These are phyloP conservation scores for Trypanosoma avium DNA, from an alignment of 208 protist species.

Conservation along the genomic window DNA sequence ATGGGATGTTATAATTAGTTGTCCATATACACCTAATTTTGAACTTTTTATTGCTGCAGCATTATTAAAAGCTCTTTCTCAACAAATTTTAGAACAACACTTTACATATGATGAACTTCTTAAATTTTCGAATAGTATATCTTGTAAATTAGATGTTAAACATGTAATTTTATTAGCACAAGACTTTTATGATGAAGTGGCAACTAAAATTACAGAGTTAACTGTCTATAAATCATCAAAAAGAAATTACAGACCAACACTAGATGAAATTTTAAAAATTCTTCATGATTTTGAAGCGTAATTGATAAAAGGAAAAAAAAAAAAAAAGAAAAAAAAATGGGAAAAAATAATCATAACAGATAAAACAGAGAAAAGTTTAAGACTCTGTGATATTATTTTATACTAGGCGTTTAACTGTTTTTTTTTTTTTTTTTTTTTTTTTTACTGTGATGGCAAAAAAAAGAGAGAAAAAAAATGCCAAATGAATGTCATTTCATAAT, in stretches of 20 bases:
- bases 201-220: slow-evolving; percentile 17
- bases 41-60: slow-evolving; percentile 70
- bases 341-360: no score
- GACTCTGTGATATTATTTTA: no score
- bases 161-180: slow-evolving; percentile 55
- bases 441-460: slow-evolving; percentile 2
- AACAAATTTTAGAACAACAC: slow-evolving; percentile 51
- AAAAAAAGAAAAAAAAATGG: no score
- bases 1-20: slow-evolving; percentile 85
- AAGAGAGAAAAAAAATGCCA: no score
- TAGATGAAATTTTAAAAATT: slow-evolving; percentile 39
- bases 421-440: slow-evolving; percentile 15
- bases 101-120: slow-evolving; percentile 58
- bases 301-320: slow-evolving; percentile 5
- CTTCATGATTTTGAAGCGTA: slow-evolving; percentile 6
- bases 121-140: slow-evolving; percentile 62
- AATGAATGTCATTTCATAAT: no score
- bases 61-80: slow-evolving; percentile 44
- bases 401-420: slow-evolving; percentile 4
- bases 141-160: slow-evolving; percentile 36
- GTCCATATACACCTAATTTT: slow-evolving; percentile 61
- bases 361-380: no score
- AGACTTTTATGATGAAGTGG: slow-evolving; percentile 65
- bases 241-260: slow-evolving; percentile 17
- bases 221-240: background rate